Evolutionary conservation across 2,329 filamentous ascomycete species (phyloP), one percentile per base, ranked within the genome.

Genomic region (Penicillium aurantiogriseum): DNA sequence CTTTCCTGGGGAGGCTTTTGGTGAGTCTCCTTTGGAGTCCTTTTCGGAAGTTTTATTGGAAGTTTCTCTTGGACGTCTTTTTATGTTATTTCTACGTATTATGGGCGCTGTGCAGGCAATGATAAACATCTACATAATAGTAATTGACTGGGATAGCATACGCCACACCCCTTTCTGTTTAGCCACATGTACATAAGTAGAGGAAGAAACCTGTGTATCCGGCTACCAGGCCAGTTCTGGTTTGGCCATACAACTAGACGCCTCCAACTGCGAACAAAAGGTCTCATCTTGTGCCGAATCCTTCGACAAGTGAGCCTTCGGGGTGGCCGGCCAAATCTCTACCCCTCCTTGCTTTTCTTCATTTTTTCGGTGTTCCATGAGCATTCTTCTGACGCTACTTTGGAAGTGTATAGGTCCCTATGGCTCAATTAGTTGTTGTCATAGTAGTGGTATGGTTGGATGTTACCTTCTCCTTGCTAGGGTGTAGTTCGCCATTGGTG

Each of bases 401-500:
- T 85, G 81, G 74, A 84, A 84, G 70, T 79, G 80, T 1, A 85
- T 72, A 0, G 82, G 81, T 1, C 66, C 67, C 60, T 69, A 27
- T 6, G 3, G 10, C 15, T 19, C 6, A 6, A 19, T 63, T 9
- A 61, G 35, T 3, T 2, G 17, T 21, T 25, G 0, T 79, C 6
- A 43, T 21, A n/a, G 4, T 4, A 9, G 1, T 1, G 0, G 1
- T 10, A 36, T 11, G 13, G 2, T 8, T 2, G 4, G 3, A 3
- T 5, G 25, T 8, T 54, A 65, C 81, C 69, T 83, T 81, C 69
- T 88, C 85, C 72, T 83, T 79, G 43, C 76, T 74, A 0, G 85
- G 84, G 68, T 88, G 85, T 69, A 87, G 73, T 69, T 85, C 81
- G 45, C 85, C 85, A 66, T 84, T 87, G 67, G 85, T 74, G 59